These are phyloP conservation scores for Dittrichia graveolens DNA, from an alignment of 129 eudicot genomes.

Conservation along the genomic window DNA sequence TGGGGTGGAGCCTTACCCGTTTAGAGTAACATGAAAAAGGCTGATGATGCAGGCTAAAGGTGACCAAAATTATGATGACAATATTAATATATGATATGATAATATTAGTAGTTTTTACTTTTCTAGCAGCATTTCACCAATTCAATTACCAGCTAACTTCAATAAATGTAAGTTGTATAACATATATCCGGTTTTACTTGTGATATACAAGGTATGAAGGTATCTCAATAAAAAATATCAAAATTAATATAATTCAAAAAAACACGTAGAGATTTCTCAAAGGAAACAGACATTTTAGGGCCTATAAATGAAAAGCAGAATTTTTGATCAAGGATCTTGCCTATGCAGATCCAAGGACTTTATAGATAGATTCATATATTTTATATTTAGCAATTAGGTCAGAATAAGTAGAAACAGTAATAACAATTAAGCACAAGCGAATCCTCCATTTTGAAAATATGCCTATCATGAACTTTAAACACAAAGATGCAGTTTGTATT, in stretches of 20 bases:
- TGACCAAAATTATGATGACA: too few relatives aligned
- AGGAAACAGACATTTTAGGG: neutral
- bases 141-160: neutral
- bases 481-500: neutral
- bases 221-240: neutral
- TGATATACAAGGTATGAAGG: neutral
- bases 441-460: constrained; percentile 2
- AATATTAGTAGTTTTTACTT: too few relatives aligned
- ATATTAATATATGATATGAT: too few relatives aligned
- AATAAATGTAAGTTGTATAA: neutral
- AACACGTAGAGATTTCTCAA: too few relatives aligned
- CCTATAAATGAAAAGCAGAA: constrained; percentile 1
- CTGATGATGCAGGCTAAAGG: too few relatives aligned
- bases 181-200: neutral
- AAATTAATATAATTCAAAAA: neutral
- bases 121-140: too few relatives aligned
- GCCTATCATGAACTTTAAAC: constrained; percentile 9
- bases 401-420: neutral
- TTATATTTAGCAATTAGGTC: neutral
- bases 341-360: constrained; percentile 13
- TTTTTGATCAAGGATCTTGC: neutral
- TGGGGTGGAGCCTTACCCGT: too few relatives aligned
- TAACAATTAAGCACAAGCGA: neutral
- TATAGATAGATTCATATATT: constrained; percentile 8
- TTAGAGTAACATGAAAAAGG: too few relatives aligned